Evolutionary conservation across 805 yeast species (phyloP), one percentile per base, ranked within the genome.

Genomic region (Scheffersomyces coipomensis): DNA sequence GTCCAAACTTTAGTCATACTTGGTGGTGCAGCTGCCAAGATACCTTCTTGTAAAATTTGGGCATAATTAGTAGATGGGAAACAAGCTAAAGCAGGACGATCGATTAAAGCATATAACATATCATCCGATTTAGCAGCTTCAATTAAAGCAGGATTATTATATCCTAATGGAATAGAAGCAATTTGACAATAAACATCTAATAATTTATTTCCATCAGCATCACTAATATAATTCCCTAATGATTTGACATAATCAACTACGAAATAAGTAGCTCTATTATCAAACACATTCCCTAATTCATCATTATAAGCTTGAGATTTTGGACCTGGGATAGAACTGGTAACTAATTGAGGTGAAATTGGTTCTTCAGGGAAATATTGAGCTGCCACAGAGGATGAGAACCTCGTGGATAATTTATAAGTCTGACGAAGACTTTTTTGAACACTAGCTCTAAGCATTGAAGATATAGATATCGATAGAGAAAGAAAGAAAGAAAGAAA

Each of bases 1-100:
- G 85, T 78, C 82, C 85, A 79, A 16, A 81, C 78, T 45, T 73
- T 67, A 39, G 62, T 58, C 57, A 76, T 73, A 10, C 85, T 85
- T 39, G 75, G 71, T 39, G 87, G 88, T 26, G 87, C 86, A 37
- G 79, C 83, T 19, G 79, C 74, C 47, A 81, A 64, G 32, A 81
- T 64, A 11, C 77, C 75, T 15, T 75, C 73, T 33, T 64, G 57
- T 47, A 81, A 59, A 18, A 79, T 71, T 10, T 64, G 55, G 33
- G 68, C 63, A 52, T 79, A 75, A 49, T 79, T 79, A n/a, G 68
- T 65, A 13, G 78, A 71, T 9, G 74, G 73, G 46, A 67, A 68
- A 39, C 73, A 67, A 8, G 72, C 74, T 56, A 66, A 64, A 1
- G 74, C 73, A 1, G 74, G 74, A 39, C 74, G 55, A 50, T 69